Conservation (phyloP, 192 early-diverging fungal species). For the Phycomyces blakesleeanus region DNA sequence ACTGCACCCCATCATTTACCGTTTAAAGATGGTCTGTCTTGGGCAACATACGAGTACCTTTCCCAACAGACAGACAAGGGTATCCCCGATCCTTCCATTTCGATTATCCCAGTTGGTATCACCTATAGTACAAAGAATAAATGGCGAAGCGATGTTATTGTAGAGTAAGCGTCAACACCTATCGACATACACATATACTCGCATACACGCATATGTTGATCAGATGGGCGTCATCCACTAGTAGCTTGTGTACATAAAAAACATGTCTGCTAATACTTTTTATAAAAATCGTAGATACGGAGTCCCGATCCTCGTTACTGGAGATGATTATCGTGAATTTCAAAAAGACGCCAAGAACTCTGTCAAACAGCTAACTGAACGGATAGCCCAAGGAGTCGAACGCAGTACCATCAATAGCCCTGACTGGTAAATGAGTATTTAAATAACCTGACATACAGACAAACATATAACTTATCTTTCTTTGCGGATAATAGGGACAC, state of each 20-base stretch:
- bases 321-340: constrained; percentile 33
- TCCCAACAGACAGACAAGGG: constrained; percentile 11
- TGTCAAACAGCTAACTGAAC: constrained; percentile 41
- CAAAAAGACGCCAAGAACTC: constrained; percentile 29
- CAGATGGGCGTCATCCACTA: too few species aligned
- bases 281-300: too few species aligned
- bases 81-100: constrained; percentile 1
- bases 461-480: neutral
- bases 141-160: constrained; percentile 37
- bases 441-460: neutral
- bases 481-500: constrained; percentile 34
- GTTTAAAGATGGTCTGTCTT: constrained; percentile 50
- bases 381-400: constrained; percentile 34
- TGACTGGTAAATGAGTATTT: constrained; percentile 35
- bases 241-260: too few species aligned
- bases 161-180: too few species aligned
- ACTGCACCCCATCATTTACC: constrained; percentile 39
- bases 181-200: too few species aligned
- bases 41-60: constrained; percentile 41
- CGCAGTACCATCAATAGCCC: constrained; percentile 44
- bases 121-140: constrained; percentile 36
- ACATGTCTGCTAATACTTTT: too few species aligned
- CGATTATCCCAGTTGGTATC: constrained; percentile 35
- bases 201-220: too few species aligned
- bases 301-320: constrained; percentile 31